A percentile compares a stretch with the other conserved stretches of the same genome.
Evolutionary conservation across 192 early-diverging fungal genomes (phyloP).

Genomic region (Umbelopsis sp.): DNA sequence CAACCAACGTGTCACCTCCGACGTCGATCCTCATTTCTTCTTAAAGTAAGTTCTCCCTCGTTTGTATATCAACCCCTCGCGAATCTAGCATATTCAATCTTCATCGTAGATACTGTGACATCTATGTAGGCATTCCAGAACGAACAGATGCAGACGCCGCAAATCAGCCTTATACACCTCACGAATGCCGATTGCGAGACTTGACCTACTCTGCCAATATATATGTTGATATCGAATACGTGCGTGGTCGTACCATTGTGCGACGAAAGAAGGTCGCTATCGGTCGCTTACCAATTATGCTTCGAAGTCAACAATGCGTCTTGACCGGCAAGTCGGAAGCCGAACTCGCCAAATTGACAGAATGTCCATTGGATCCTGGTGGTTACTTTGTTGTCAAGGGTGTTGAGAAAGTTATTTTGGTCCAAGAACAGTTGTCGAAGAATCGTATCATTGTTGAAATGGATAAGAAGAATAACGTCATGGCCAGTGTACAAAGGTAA

Average conservation of each 20-base stretch:
- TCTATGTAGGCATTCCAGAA: conserved; percentile 82
- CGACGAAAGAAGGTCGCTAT: conserved; percentile 81
- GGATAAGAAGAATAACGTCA: conserved; percentile 79
- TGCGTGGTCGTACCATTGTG: conserved; percentile 79
- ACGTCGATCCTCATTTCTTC: conserved; percentile 93
- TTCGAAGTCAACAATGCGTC: conserved; percentile 83
- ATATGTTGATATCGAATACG: conserved; percentile 92
- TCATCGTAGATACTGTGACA: conserved; percentile 74
- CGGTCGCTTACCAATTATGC: conserved; percentile 96
- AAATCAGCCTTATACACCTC: conserved; percentile 81
- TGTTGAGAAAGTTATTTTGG: conserved; percentile 95
- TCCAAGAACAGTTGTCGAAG: conserved; percentile 98
- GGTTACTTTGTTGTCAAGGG: conserved; percentile 98
- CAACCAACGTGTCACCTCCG: conserved; percentile 86
- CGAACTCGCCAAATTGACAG: conserved; percentile 85
- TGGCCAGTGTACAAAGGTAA: conserved; percentile 83
- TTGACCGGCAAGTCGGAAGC: conserved; percentile 75
- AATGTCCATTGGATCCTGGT: conserved; percentile 96
- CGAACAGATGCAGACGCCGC: conserved; percentile 74
- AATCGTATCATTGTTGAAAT: conserved; percentile 96
- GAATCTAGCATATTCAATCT: not conserved
- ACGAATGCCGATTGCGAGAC: conserved; percentile 96
- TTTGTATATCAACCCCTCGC: not conserved
- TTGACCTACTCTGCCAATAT: conserved; percentile 93
- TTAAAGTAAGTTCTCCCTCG: conserved; percentile 69